Conservation (phyloP, 1,284 basidiomycete genomes). For the Blastosporella zonata region DNA sequence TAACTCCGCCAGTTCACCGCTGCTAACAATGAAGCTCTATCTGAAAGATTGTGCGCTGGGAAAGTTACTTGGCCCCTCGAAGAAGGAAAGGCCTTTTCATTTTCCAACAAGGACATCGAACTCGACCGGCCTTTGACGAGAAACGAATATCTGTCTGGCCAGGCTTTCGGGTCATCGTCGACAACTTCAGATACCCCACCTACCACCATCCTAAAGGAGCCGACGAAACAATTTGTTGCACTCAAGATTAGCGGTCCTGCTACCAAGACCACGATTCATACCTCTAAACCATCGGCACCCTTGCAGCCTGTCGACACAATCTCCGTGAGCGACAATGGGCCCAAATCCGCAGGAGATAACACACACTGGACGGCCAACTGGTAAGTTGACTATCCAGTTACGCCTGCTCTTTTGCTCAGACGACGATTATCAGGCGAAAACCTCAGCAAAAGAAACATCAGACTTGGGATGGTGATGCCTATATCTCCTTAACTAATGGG, state of each 20-base stretch:
- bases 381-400: conserved; percentile 31
- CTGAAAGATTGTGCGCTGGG: conserved; percentile 39
- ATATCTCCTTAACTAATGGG: conserved; percentile 47
- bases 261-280: conserved; percentile 11
- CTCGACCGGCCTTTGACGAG: conserved; percentile 57
- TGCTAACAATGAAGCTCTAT: conserved; percentile 1
- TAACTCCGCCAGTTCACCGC: conserved; percentile 15
- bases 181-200: conserved; percentile 19
- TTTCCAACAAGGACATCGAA: conserved; percentile 71
- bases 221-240: conserved; percentile 44
- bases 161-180: conserved; percentile 47
- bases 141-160: conserved; percentile 61
- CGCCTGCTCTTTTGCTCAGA: conserved; percentile 9
- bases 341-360: conserved; percentile 14
- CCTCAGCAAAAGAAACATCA: conserved; percentile 80
- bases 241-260: conserved; percentile 26
- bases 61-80: conserved; percentile 36
- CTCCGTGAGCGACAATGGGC: conserved; percentile 15
- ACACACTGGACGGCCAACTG: conserved; percentile 70
- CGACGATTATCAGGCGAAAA: conserved; percentile 55
- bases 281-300: conserved; percentile 28
- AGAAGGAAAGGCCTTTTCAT: conserved; percentile 53
- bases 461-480: conserved; percentile 85
- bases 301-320: conserved; percentile 42
- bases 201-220: conserved; percentile 18